Base-by-base conservation (phyloP, 1,139 yeast species). In the Geotrichum cucujoidarum region DNA sequence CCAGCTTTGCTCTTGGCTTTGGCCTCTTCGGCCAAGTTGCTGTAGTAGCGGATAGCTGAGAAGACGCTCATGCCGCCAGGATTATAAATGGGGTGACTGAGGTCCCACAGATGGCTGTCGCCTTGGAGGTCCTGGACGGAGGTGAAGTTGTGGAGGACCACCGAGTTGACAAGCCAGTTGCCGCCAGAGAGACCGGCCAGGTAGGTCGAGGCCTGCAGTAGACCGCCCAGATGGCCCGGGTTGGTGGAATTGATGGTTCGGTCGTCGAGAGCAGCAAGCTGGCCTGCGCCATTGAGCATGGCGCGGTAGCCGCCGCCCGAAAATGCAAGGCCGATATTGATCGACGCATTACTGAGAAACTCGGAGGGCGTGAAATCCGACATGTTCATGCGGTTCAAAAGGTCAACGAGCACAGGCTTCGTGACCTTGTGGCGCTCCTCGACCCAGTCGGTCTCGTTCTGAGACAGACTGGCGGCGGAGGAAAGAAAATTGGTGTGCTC, bases 241-340 rank as follows among this genome's bases (percentile, higher is more conserved):
- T 76, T 76, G 24, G 70, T 70, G 13, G 81, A 73, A 48, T 78
- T 80, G 2, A 62, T 64, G 4, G 94, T 83, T 59, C 96, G 74
- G 57, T 78, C 76, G 63, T 89, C 97, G 52, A 87, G 66, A 0
- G 92, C 96, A 16, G 90, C 72, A 36, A 88, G 66, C 64, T 82
- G 81, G 36, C 97, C 96, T 1, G 95, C 96, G 14, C 95, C 95
- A 48, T 74, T 68, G 36, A 88, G 69, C 95, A 88, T 86, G 45
- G 96, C 95, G 51, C 97, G 75, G 67, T 86, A 88, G 2, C 96
- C 95, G 59, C 97, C 97, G 35, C 97, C 97, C 4, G 92, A 80
- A 61, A 86, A 83, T 2, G 95, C 89, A 17, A 88, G 61, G 2
- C 83, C 96, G 47, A 87, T 72, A 43, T 69, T 73, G 48, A 77